Evolutionary conservation across 2,329 filamentous ascomycete species (phyloP).

Genomic region (Epichloe elymi): DNA sequence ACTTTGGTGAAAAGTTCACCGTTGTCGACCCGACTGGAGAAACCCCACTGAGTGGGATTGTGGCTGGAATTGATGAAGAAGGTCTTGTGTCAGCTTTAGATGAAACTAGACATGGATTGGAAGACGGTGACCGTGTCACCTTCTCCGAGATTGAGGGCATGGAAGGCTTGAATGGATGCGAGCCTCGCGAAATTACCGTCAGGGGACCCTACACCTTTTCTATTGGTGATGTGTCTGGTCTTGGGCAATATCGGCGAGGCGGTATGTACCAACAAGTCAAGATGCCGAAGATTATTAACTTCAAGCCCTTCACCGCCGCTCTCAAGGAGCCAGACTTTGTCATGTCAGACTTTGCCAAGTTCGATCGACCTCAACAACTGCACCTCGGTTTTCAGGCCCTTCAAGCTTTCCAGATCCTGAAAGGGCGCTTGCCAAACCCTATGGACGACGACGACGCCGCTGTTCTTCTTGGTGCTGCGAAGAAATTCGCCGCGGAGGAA

Average conservation of each 20-base stretch:
- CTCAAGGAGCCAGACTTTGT: slow-evolving; percentile 80
- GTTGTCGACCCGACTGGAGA: slow-evolving; percentile 85
- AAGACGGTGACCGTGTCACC: slow-evolving; percentile 92
- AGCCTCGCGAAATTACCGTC: slow-evolving; percentile 81
- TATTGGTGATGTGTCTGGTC: slow-evolving; percentile 79
- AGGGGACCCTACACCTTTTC: slow-evolving; percentile 97
- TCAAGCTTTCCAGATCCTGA: slow-evolving; percentile 66
- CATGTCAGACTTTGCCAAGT: slow-evolving; percentile 94
- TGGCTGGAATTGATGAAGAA: slow-evolving; percentile 79
- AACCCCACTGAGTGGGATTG: slow-evolving; percentile 72
- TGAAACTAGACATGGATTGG: slow-evolving; percentile 85
- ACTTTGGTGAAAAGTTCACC: slow-evolving; percentile 91
- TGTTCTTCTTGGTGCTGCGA: slow-evolving; percentile 62
- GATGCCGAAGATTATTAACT: slow-evolving; percentile 90
- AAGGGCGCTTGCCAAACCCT: slow-evolving; percentile 65
- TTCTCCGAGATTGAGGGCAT: slow-evolving; percentile 90
- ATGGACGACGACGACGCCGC: slow-evolving; percentile 75
- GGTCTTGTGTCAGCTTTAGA: slow-evolving; percentile 87
- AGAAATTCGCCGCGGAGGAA: slow-evolving; percentile 59
- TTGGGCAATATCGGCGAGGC: slow-evolving; percentile 78
- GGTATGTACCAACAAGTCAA: slow-evolving; percentile 94
- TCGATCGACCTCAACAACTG: slow-evolving; percentile 83
- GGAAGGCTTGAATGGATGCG: slow-evolving; percentile 71
- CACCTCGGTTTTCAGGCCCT: slow-evolving; percentile 89
- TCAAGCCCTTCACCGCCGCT: slow-evolving; percentile 66